Conservation (phyloP, 2,329 filamentous ascomycete species). For the Sporothrix variecibatus region DNA sequence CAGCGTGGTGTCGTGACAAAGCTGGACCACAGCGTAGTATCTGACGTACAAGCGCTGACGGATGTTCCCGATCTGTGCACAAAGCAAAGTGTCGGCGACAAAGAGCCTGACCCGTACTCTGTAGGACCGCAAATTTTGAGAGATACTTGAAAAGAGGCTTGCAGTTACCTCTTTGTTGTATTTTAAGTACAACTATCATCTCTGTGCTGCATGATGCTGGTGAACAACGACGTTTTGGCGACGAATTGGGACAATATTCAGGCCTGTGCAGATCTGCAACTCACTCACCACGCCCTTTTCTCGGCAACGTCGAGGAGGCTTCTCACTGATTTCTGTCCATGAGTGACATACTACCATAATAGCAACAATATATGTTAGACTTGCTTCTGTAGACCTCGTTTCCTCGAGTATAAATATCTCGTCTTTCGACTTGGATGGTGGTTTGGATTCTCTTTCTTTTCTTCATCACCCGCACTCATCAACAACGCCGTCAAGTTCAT, state of each 20-base stretch:
- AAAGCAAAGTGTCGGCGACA: not conserved
- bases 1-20: not conserved
- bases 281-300: not conserved
- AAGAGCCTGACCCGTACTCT: not conserved
- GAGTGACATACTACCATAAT: not conserved
- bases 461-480: not conserved
- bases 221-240: too few species aligned
- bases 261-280: not conserved
- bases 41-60: not conserved
- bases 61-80: not conserved
- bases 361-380: not conserved
- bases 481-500: not conserved
- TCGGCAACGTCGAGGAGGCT: not conserved
- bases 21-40: not conserved
- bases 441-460: not conserved
- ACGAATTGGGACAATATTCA: not conserved
- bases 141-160: too few species aligned
- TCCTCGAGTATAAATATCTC: not conserved
- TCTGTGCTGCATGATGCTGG: too few species aligned
- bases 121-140: too few species aligned
- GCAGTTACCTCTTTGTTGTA: too few species aligned
- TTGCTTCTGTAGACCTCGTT: not conserved
- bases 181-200: too few species aligned
- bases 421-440: not conserved
- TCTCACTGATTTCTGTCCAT: not conserved